Evolutionary conservation across 164 flowering plant species (phyloP).

Genomic region (Berberis thunbergii): DNA sequence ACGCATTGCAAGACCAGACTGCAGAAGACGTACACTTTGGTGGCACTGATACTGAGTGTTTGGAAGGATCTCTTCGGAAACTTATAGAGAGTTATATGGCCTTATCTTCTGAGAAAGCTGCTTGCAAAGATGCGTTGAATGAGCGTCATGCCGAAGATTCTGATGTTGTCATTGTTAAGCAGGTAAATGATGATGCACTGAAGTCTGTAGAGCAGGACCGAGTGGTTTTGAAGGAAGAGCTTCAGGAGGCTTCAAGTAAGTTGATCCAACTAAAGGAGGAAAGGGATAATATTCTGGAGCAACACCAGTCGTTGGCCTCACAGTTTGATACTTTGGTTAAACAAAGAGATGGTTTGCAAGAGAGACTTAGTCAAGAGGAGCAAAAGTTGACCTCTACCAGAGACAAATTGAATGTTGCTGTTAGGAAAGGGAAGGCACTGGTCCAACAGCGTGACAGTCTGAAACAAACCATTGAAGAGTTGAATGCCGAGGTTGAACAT

Average conservation of each 20-base stretch:
- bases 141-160: slow-evolving; percentile 12
- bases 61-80: slow-evolving; percentile 49
- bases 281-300: slow-evolving; percentile 42
- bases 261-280: slow-evolving; percentile 48
- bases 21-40: slow-evolving; percentile 21
- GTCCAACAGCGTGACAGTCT: slow-evolving; percentile 88
- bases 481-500: slow-evolving; percentile 41
- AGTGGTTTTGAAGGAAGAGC: slow-evolving; percentile 36
- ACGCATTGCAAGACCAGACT: slow-evolving; percentile 43
- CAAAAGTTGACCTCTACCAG: slow-evolving; percentile 71
- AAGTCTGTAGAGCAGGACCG: slow-evolving; percentile 25
- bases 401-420: slow-evolving; percentile 94
- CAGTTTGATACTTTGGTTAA: slow-evolving; percentile 40
- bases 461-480: slow-evolving; percentile 65
- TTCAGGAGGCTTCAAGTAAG: slow-evolving; percentile 46
- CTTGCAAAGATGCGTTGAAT: slow-evolving; percentile 10
- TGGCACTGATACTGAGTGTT: slow-evolving; percentile 22
- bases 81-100: slow-evolving; percentile 43
- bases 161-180: slow-evolving; percentile 9
- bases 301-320: slow-evolving; percentile 31
- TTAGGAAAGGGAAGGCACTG: slow-evolving; percentile 86
- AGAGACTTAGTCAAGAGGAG: slow-evolving; percentile 68
- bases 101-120: slow-evolving; percentile 21
- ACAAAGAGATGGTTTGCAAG: slow-evolving; percentile 46
- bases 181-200: slow-evolving; percentile 10